Base-by-base conservation (phyloP, 2,329 filamentous ascomycete species). In the Cladosporium sp. region DNA sequence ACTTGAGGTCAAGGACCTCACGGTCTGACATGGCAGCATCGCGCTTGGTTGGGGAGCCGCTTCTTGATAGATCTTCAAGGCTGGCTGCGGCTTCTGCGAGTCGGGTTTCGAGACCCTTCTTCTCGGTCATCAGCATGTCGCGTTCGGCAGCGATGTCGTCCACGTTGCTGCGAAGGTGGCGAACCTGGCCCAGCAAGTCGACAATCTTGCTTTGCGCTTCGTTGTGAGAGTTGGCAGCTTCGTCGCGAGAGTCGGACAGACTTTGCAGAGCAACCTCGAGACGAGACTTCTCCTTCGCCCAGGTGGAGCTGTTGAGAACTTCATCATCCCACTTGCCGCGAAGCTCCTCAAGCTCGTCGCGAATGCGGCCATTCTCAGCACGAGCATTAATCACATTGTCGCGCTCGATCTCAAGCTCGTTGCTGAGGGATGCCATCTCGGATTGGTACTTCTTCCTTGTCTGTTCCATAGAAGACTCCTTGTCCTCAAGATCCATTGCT, bases 261-360 rank as follows among this genome's bases (percentile, higher is more conserved):
- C 97, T 93, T 60, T 94, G 89, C 64, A 99, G 84, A 5, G 93
- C 96, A 67, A 93, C 88, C 77, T 98, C 94, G 49, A 99, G 85
- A 18, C 94, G 89, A 18, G 92, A 86, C 83, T 98, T 98, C 80
- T 99, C 94, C 81, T 99, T 99, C 14, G 93, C 93, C 93, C 95
- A 98, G 0, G 94, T 97, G 18, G 93, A 96, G 78, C 92, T 96
- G 80, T 98, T 98, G 72, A 98, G 87, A 12, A 98, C 92, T 79
- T 99, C 94, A 72, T 98, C 92, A 74, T 99, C 95, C 94, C 95
- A 98, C 80, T 98, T 98, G 71, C 89, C 93, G 70, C 95, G 89
- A 66, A 98, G 85, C 73, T 97, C 93, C 72, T 99, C 95, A 28
- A 98, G 88, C 79, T 99, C 95, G 76, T 98, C 94, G n/a, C 94